Evolutionary conservation across 2,329 filamentous ascomycete species (phyloP).

Genomic region (Calonectria pseudoreteaudii): DNA sequence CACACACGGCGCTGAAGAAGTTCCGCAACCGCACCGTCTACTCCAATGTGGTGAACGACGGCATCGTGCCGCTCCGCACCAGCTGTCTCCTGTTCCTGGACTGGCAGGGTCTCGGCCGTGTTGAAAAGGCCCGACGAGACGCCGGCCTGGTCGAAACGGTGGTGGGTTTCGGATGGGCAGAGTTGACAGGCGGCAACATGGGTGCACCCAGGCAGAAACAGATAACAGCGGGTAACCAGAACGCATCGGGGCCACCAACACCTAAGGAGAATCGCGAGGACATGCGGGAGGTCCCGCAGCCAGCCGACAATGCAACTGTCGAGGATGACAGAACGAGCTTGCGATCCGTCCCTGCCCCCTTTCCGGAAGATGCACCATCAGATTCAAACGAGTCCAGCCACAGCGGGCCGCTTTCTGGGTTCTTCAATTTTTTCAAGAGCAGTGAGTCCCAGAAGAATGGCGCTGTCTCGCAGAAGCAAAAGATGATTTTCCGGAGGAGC

Average conservation of each 20-base stretch:
- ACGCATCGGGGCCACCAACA: constrained; percentile 50
- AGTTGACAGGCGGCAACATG: constrained; percentile 81
- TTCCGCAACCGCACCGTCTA: constrained; percentile 94
- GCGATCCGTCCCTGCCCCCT: constrained; percentile 55
- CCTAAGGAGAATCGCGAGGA: constrained; percentile 49
- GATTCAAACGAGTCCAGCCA: constrained; percentile 48
- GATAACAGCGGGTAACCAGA: constrained; percentile 49
- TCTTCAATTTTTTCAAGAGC: constrained; percentile 81
- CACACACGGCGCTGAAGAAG: constrained; percentile 85
- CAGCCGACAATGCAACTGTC: constrained; percentile 71
- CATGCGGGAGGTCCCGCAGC: constrained; percentile 75
- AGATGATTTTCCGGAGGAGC: constrained; percentile 80
- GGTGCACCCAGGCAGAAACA: constrained; percentile 58
- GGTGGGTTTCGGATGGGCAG: constrained; percentile 94
- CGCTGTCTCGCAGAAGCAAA: constrained; percentile 68
- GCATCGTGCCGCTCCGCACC: constrained; percentile 93
- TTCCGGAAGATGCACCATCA: constrained; percentile 38
- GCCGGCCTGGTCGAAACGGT: constrained; percentile 93
- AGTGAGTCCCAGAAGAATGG: constrained; percentile 62
- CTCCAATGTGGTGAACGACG: constrained; percentile 97
- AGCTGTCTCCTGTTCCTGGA: constrained; percentile 97
- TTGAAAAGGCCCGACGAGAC: constrained; percentile 93
- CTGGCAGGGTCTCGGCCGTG: constrained; percentile 92
- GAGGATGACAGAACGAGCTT: constrained; percentile 75
- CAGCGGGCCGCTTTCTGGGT: constrained; percentile 66